A percentile compares a stretch with the other conserved stretches of the same genome.
Evolutionary conservation across 176 grass and related monocot genomes (phyloP).

Genomic region (Leersia perrieri): DNA sequence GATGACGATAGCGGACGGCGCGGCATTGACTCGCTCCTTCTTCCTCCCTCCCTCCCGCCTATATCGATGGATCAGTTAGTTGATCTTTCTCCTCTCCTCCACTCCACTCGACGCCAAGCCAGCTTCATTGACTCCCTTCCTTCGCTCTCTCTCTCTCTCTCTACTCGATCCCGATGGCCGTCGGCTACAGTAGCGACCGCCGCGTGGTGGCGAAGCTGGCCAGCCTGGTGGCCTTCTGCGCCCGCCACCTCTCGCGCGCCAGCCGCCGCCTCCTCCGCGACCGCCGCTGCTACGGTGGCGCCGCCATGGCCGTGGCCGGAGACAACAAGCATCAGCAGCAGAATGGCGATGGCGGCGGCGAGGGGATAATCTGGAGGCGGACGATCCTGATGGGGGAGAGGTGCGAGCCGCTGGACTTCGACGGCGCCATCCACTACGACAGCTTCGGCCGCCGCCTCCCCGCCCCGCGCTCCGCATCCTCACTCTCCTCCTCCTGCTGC

Average conservation of each 20-base stretch:
- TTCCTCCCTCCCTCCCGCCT: too few relatives aligned
- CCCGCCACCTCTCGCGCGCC: slow-evolving; percentile 32
- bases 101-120: too few relatives aligned
- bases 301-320: not conserved
- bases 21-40: too few relatives aligned
- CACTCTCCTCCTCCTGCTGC: slow-evolving; percentile 8
- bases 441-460: slow-evolving; percentile 47
- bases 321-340: not conserved
- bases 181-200: slow-evolving; percentile 13
- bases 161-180: slow-evolving; percentile 13
- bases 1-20: too few relatives aligned
- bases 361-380: slow-evolving; percentile 21
- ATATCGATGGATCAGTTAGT: too few relatives aligned
- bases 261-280: slow-evolving; percentile 45
- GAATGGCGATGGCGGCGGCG: not conserved
- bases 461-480: slow-evolving; percentile 22
- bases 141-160: too few relatives aligned
- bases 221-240: slow-evolving; percentile 24
- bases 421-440: slow-evolving; percentile 69
- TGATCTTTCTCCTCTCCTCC: too few relatives aligned
- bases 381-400: slow-evolving; percentile 61
- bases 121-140: too few relatives aligned
- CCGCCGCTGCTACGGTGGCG: not conserved
- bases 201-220: slow-evolving; percentile 21
- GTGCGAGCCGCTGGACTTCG: slow-evolving; percentile 71